These are phyloP conservation scores for Blastocystis sp. DNA, from an alignment of 352 stramenopile species.

Conservation along the genomic window DNA sequence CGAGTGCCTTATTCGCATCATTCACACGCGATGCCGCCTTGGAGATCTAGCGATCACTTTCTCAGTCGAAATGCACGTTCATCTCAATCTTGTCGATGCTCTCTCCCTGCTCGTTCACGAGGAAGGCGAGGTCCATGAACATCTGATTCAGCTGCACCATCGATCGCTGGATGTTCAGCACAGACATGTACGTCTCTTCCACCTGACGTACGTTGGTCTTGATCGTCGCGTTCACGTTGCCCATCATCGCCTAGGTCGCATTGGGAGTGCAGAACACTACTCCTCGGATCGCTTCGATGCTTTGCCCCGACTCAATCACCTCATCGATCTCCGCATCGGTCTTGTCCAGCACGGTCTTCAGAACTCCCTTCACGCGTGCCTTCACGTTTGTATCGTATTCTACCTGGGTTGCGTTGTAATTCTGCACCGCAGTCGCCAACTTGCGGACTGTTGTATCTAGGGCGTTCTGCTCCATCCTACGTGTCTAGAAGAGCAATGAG, in stretches of 20 bases:
- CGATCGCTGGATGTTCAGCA: conserved; percentile 56
- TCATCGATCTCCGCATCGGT: conserved; percentile 38
- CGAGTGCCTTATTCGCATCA: conserved; percentile 38
- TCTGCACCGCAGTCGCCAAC: conserved; percentile 13
- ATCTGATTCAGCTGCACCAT: conserved; percentile 61
- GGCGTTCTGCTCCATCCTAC: conserved; percentile 54
- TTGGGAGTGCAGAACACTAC: background rate
- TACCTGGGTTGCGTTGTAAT: conserved; percentile 47
- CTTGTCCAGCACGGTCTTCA: conserved; percentile 53
- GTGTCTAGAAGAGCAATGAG: background rate
- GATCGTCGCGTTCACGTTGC: conserved; percentile 55
- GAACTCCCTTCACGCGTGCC: conserved; percentile 41
- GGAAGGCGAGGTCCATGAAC: conserved; percentile 60
- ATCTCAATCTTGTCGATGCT: conserved; percentile 59
- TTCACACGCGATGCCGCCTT: conserved; percentile 23
- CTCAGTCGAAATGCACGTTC: background rate
- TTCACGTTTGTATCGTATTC: conserved; percentile 61
- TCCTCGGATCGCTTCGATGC: conserved; percentile 47
- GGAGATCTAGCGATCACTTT: conserved; percentile 14
- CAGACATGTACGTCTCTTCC: conserved; percentile 52
- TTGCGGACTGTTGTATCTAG: conserved; percentile 56
- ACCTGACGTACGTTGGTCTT: conserved; percentile 59
- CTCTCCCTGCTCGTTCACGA: conserved; percentile 58
- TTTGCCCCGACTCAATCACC: conserved; percentile 28
- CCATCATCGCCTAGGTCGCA: conserved; percentile 51